Percentiles rank a stretch among this genome's conserved stretches.
Conservation (phyloP, 164 flowering plant species). For the Vitis amurensis region DNA sequence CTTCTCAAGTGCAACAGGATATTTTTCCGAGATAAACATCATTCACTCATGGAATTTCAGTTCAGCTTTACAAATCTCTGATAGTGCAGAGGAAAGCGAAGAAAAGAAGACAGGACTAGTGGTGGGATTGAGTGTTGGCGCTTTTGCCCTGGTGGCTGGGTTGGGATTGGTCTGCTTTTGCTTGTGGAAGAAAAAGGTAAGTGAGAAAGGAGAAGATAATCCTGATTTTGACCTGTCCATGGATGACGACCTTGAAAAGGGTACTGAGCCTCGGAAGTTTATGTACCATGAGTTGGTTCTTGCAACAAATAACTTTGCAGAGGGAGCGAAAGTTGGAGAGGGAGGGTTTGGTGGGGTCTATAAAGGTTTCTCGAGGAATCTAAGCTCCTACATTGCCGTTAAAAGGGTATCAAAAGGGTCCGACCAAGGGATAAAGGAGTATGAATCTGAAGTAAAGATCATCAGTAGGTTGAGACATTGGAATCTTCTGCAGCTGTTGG, state of each 20-base stretch:
- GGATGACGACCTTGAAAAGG: slow-evolving; percentile 22
- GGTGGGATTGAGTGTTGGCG: slow-evolving; percentile 12
- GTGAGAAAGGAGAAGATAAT: neutral
- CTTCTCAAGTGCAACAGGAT: slow-evolving; percentile 23
- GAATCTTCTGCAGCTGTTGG: slow-evolving; percentile 30
- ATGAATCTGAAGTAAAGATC: slow-evolving; percentile 30
- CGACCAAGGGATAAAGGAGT: slow-evolving; percentile 39
- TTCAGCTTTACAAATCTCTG: slow-evolving; percentile 2
- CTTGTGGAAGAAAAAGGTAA: slow-evolving; percentile 7
- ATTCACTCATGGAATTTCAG: slow-evolving; percentile 27
- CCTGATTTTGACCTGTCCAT: neutral
- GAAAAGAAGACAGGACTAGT: neutral
- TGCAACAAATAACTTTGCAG: slow-evolving; percentile 33
- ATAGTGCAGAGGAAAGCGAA: neutral
- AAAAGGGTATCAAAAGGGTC: slow-evolving; percentile 33
- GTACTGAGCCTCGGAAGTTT: slow-evolving; percentile 31
- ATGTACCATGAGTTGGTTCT: slow-evolving; percentile 17
- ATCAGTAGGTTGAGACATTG: slow-evolving; percentile 33
- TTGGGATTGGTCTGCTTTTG: slow-evolving; percentile 9
- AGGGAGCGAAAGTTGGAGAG: slow-evolving; percentile 29
- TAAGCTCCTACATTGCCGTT: slow-evolving; percentile 21
- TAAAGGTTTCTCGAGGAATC: slow-evolving; percentile 22
- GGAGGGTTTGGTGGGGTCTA: slow-evolving; percentile 45
- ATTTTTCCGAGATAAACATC: neutral
- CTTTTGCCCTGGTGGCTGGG: neutral